Evolutionary conservation across 805 yeast genomes (phyloP).

Genomic region (Metschnikowia lachancei): DNA sequence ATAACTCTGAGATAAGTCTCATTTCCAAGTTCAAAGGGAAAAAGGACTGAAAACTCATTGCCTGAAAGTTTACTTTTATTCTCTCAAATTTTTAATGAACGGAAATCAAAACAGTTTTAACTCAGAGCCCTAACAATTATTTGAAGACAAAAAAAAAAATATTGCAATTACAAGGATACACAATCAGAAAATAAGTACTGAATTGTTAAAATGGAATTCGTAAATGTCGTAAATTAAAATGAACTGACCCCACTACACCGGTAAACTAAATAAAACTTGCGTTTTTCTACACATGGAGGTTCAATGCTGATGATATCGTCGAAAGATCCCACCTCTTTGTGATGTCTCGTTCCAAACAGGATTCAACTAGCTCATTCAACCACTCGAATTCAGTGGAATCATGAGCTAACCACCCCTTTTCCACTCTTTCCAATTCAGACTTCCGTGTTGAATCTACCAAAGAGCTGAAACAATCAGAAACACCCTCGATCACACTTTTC

Average conservation of each 20-base stretch:
- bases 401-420: conserved; percentile 21
- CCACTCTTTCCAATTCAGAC: conserved; percentile 11
- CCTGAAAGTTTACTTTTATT: too few species aligned
- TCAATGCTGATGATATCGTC: conserved; percentile 24
- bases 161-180: too few species aligned
- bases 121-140: too few species aligned
- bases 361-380: conserved; percentile 40
- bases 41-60: too few species aligned
- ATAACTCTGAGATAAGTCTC: too few species aligned
- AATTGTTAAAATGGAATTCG: not conserved
- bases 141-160: too few species aligned
- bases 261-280: not conserved
- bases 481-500: conserved; percentile 27
- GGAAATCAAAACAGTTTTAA: too few species aligned
- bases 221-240: conserved; percentile 1
- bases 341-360: conserved; percentile 54
- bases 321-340: conserved; percentile 52
- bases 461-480: conserved; percentile 14
- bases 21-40: too few species aligned
- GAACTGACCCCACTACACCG: not conserved
- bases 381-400: conserved; percentile 25
- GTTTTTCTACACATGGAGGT: not conserved
- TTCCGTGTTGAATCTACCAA: conserved; percentile 15
- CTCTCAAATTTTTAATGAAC: too few species aligned
- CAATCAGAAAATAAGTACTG: too few species aligned